Conservation (phyloP, 1,139 yeast genomes). For the Debaryomycetaceae sp. region DNA sequence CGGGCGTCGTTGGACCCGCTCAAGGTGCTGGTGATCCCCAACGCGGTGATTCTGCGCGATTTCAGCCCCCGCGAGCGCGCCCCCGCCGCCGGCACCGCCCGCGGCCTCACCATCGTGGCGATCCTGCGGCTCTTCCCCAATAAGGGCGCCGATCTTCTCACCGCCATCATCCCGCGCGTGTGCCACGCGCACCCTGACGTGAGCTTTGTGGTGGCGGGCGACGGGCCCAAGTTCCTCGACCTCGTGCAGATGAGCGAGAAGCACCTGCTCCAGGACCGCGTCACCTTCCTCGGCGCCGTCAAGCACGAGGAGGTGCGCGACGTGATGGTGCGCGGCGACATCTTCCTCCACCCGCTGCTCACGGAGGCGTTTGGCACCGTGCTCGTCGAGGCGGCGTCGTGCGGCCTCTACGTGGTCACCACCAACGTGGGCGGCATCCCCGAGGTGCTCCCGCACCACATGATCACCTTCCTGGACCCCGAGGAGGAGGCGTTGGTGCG, state of each 20-base stretch:
- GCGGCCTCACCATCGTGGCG: slow-evolving; percentile 73
- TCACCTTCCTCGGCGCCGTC: slow-evolving; percentile 78
- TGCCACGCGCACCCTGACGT: slow-evolving; percentile 64
- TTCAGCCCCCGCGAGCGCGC: slow-evolving; percentile 49
- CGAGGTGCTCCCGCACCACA: slow-evolving; percentile 87
- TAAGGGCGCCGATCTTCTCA: slow-evolving; percentile 88
- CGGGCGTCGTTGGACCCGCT: slow-evolving; percentile 80
- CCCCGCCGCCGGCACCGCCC: slow-evolving; percentile 8
- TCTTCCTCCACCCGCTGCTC: slow-evolving; percentile 86
- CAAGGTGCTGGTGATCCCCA: slow-evolving; percentile 86
- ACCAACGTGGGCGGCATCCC: slow-evolving; percentile 98
- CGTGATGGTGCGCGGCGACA: slow-evolving; percentile 91
- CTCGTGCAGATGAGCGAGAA: slow-evolving; percentile 93
- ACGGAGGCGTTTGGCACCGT: slow-evolving; percentile 99
- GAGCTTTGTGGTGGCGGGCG: slow-evolving; percentile 86
- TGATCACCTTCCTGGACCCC: slow-evolving; percentile 91
- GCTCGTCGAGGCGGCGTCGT: slow-evolving; percentile 94
- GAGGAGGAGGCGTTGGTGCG: slow-evolving; percentile 72
- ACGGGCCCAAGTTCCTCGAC: slow-evolving; percentile 93
- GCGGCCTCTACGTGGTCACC: slow-evolving; percentile 90
- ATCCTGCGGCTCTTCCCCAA: slow-evolving; percentile 92
- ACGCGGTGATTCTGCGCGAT: slow-evolving; percentile 85
- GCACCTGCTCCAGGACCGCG: slow-evolving; percentile 81
- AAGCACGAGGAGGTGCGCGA: slow-evolving; percentile 91
- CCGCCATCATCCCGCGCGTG: slow-evolving; percentile 81